Percentiles rank a stretch among this genome's conserved stretches.
Conservation (phyloP, 169 alveolate species). For the Plasmodium vivax region DNA sequence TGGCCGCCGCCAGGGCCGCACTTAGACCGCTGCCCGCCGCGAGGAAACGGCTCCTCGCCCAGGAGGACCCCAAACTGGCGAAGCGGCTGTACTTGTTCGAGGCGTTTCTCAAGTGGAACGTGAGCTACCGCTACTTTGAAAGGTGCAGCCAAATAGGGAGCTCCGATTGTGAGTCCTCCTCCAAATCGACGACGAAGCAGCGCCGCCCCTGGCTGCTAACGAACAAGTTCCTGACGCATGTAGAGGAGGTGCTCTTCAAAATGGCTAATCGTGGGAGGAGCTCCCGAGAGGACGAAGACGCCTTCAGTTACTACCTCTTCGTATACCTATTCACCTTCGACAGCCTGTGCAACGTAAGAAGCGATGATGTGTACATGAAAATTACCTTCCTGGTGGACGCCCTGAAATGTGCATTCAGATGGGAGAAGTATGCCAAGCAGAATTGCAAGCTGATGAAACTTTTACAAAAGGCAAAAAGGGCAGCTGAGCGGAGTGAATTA, state of each 20-base stretch:
- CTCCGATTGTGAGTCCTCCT: not conserved
- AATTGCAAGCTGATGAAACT: slow-evolving; percentile 4
- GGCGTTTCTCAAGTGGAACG: slow-evolving; percentile 29
- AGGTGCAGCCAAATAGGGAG: not conserved
- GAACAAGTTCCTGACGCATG: slow-evolving; percentile 14
- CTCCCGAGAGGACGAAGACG: not conserved
- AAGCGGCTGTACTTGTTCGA: slow-evolving; percentile 27
- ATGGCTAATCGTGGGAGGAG: not conserved
- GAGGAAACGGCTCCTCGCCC: not conserved
- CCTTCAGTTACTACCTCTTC: slow-evolving; percentile 35
- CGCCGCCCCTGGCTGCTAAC: not conserved
- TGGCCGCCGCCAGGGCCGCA: not conserved
- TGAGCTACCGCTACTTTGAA: slow-evolving; percentile 44
- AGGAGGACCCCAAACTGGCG: not conserved
- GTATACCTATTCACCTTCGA: slow-evolving; percentile 32
- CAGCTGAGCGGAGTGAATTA: not conserved
- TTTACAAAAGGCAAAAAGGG: slow-evolving; percentile 4
- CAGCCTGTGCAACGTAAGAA: not conserved
- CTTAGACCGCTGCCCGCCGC: slow-evolving; percentile 1
- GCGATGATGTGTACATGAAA: not conserved
- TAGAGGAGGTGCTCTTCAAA: slow-evolving; percentile 18
- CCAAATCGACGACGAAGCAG: not conserved
- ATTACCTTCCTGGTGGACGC: slow-evolving; percentile 11
- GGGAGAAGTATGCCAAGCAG: not conserved
- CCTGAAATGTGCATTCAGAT: not conserved